Evolutionary conservation across 2,329 filamentous ascomycete species (phyloP), one percentile per base, ranked within the genome.

Genomic region (Dryadomyces quercus-mongolicae): DNA sequence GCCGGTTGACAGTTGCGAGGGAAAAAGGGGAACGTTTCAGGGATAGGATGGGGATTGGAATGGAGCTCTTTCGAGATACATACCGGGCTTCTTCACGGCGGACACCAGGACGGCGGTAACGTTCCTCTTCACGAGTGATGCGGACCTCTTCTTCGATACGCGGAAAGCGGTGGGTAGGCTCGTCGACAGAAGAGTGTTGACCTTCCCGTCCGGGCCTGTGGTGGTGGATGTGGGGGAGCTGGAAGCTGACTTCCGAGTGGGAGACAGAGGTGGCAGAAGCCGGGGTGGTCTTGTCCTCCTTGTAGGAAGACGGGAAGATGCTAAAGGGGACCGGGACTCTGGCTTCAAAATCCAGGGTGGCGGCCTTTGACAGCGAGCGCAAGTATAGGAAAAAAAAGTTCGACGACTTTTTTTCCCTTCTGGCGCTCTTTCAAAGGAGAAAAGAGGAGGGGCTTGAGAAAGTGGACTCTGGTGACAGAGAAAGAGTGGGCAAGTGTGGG

Each of bases 281-380:
- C 47, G 77, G 74, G 70, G 59, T 56, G 21, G 48, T 34, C 34
- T 58, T 52, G 54, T 63, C 62, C 62, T 67, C 66, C 63, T 63
- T 63, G 64, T 68, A 68, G 53, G 66, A 65, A 45, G 65, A 95
- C 80, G 92, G 92, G 84, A 97, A 96, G 86, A 96, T 87, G 88
- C 90, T 96, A 85, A 96, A 95, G 78, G 92, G 92, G 77, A 97
- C 93, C 81, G 92, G 89, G 76, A 96, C 88, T 76, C 90, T 88
- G 77, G 91, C 90, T 87, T 95, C 91, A 93, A 95, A 96, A 88
- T 96, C 91, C 91, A 96, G 91, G 80, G 89, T 96, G 88, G 78
- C 88, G 86, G 86, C 84, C 84, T 86, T 83, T 75, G 65, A 63
- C 60, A 65, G 69, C 55, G 57, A 47, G 54, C 67, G 68, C 66